These are phyloP conservation scores for Xylariaceae sp. DNA, from an alignment of 2,329 filamentous ascomycete genomes.

Conservation along the genomic window DNA sequence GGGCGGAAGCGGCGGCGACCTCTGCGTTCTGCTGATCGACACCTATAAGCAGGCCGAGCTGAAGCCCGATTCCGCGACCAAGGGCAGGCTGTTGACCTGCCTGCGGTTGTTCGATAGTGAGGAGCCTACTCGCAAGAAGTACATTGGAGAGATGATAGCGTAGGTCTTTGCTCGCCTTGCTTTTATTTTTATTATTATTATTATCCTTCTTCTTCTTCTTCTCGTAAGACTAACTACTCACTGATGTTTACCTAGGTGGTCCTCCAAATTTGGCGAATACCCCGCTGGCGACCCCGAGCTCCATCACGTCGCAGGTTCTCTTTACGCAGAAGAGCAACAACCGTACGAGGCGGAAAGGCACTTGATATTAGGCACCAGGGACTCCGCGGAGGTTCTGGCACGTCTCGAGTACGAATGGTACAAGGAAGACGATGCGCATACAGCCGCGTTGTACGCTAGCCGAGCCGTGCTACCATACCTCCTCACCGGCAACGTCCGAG, in stretches of 20 bases:
- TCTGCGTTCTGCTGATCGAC: conserved; percentile 85
- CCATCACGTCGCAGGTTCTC: conserved; percentile 84
- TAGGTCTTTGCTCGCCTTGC: conserved; percentile 45
- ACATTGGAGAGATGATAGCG: conserved; percentile 81
- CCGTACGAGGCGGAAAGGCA: conserved; percentile 93
- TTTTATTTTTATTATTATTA: conserved; percentile 2
- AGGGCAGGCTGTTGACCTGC: conserved; percentile 75
- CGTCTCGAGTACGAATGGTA: conserved; percentile 95
- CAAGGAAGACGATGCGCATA: conserved; percentile 82
- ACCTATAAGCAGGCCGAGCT: conserved; percentile 88
- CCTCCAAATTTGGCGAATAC: conserved; percentile 79
- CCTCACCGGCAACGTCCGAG: conserved; percentile 84
- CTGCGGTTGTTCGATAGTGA: conserved; percentile 78
- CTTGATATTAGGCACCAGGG: conserved; percentile 83
- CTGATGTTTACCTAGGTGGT: conserved; percentile 65
- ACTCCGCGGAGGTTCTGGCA: conserved; percentile 79
- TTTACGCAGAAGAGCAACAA: conserved; percentile 93
- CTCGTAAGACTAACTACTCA: conserved; percentile 10
- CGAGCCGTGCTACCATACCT: conserved; percentile 91
- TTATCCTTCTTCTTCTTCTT: not conserved
- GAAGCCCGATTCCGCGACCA: conserved; percentile 72
- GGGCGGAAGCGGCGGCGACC: conserved; percentile 87
- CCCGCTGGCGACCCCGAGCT: conserved; percentile 92
- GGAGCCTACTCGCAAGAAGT: conserved; percentile 92
- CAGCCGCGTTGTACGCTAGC: conserved; percentile 81